These are phyloP conservation scores for Aquilaria malaccensis DNA, from an alignment of 345 rosid genomes.

Conservation along the genomic window DNA sequence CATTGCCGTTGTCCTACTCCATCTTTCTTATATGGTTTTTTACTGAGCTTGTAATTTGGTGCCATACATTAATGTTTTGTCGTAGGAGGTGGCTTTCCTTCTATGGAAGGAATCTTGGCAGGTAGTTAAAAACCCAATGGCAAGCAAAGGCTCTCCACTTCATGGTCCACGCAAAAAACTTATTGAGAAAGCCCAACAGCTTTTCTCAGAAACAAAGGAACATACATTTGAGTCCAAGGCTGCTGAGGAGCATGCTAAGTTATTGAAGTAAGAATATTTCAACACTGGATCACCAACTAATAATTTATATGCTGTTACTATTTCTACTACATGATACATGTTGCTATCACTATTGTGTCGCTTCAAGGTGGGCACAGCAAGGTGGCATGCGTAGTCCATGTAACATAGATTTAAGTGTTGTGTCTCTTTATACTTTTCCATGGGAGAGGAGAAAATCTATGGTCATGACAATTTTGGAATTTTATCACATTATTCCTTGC, in stretches of 20 bases:
- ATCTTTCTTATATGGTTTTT: too few species aligned
- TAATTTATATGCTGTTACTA: too few species aligned
- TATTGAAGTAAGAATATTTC: slow-evolving; percentile 51
- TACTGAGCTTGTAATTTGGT: neutral
- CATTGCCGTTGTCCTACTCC: neutral
- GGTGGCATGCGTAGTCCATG: too few species aligned
- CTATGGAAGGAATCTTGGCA: slow-evolving; percentile 98
- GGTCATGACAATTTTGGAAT: too few species aligned
- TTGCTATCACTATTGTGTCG: too few species aligned
- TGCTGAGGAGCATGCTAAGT: slow-evolving; percentile 95
- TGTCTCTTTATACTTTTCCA: too few species aligned
- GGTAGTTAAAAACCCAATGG: slow-evolving; percentile 87
- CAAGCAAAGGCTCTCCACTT: slow-evolving; percentile 90
- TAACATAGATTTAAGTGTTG: too few species aligned
- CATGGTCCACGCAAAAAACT: slow-evolving; percentile 97
- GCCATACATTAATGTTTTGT: slow-evolving; percentile 6
- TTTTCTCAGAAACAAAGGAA: slow-evolving; percentile 87
- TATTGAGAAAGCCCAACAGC: slow-evolving; percentile 69
- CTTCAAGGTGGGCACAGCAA: too few species aligned
- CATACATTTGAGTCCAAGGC: slow-evolving; percentile 91
- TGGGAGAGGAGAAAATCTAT: too few species aligned
- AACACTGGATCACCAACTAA: too few species aligned
- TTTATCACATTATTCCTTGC: too few species aligned
- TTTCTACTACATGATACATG: too few species aligned
- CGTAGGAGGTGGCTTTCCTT: slow-evolving; percentile 88